Conservation (phyloP, 176 grass and related monocot species). For the Tillandsia leiboldiana region DNA sequence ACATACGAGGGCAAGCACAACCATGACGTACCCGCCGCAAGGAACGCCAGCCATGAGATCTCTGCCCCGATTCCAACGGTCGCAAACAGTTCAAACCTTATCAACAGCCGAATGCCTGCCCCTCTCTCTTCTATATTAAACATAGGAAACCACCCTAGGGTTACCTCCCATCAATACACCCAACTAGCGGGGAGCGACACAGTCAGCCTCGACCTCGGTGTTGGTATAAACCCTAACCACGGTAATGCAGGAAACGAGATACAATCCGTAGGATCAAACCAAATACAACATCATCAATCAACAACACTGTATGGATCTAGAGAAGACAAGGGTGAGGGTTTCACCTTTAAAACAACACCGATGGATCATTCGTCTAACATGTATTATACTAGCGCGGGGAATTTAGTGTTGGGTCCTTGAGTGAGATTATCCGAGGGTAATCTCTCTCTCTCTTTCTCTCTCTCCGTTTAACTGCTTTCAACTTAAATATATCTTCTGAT, state of each 20-base stretch:
- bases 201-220: constrained; percentile 88
- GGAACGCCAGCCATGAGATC: constrained; percentile 54
- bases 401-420: constrained; percentile 85
- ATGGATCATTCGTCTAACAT: constrained; percentile 68
- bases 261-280: constrained; percentile 25
- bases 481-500: too few relatives aligned
- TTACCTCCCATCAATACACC: constrained; percentile 39
- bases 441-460: too few relatives aligned
- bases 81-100: constrained; percentile 29
- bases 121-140: constrained; percentile 54
- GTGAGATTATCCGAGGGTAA: constrained; percentile 19
- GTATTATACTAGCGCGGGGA: constrained; percentile 78
- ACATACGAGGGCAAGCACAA: constrained; percentile 99
- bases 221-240: constrained; percentile 75
- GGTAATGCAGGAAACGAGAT: constrained; percentile 35
- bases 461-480: too few relatives aligned
- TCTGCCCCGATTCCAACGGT: constrained; percentile 19
- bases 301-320: constrained; percentile 41
- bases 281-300: constrained; percentile 49
- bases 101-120: constrained; percentile 29
- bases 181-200: constrained; percentile 42
- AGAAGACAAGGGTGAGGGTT: constrained; percentile 51
- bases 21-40: constrained; percentile 89
- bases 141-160: constrained; percentile 38
- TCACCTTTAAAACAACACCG: constrained; percentile 70